Evolutionary conservation across 441 rosid species (phyloP), one percentile per base, ranked within the genome.

Genomic region (Brassica hybrid): DNA sequence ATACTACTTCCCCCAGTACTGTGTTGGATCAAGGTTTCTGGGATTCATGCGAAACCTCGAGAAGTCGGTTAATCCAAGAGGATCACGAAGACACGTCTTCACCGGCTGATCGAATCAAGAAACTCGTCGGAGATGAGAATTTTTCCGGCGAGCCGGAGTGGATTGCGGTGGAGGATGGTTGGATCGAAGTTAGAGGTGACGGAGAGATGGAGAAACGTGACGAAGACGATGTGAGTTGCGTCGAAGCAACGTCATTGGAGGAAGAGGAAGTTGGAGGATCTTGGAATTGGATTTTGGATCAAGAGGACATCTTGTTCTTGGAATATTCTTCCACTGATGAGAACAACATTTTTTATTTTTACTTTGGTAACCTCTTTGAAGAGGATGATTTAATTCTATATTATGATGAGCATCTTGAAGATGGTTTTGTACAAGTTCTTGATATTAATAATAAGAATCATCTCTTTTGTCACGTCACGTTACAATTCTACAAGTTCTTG

Each of bases 11-110:
- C 74, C 98, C 98, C 0, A 83, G 73, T 52, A 82, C 86, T 70
- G 97, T 92, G 59, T 63, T 94, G 86, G 91, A 94, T 84, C 92
- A 81, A 71, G 85, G 71, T 52, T 85, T 88, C 38, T 94, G 98
- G 97, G 90, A 88, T 83, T 82, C 85, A 18, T 38, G 82, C 10
- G 88, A 86, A 30, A 77, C 69, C 21, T 41, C 75, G 1, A 85
- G 74, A 67, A 80, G 78, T 72, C 85, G 78, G 12, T 64, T 77
- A 57, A 25, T 79, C 75, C 70, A 34, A 65, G 71, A 18, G 30
- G 18, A 78, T 17, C 25, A 58, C 1, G 74, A 69, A 65, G 71
- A 45, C 58, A 62, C 69, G 38, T 67, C 78, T 73, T 48, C 62
- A n/a, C 75, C 85, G 1, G 36, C 7, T 1, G 84, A 81, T 41